phyloP scores from a whole-genome alignment of 805 yeast species.

The Starmerella apicola region DNA sequence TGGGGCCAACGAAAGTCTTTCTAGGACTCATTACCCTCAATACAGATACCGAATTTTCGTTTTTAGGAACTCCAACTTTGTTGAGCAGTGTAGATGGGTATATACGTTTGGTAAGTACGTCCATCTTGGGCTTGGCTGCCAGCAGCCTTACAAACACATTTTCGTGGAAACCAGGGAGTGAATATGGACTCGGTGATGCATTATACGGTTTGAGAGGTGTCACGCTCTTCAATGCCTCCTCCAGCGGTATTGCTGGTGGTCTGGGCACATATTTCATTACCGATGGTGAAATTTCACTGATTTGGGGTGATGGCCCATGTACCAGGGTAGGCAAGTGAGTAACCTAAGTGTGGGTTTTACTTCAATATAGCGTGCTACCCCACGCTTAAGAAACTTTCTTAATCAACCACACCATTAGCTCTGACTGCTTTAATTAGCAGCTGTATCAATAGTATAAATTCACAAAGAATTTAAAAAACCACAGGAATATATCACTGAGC shows the following conservation, averaged over 20 bases:
- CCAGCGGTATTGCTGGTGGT: constrained; percentile 7
- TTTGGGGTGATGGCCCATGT: too few species aligned
- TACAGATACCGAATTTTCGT: constrained; percentile 9
- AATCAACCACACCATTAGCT: too few species aligned
- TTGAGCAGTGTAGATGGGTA: constrained; percentile 33
- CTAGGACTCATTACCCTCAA: constrained; percentile 11
- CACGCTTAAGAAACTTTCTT: too few species aligned
- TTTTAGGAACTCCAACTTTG: constrained; percentile 24
- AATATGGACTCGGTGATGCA: constrained; percentile 4
- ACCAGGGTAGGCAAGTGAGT: too few species aligned
- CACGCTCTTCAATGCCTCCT: constrained; percentile 3
- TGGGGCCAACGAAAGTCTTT: constrained; percentile 5
- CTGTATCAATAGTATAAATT: too few species aligned
- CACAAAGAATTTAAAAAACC: too few species aligned
- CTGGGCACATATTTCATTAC: constrained; percentile 5
- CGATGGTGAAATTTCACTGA: too few species aligned
- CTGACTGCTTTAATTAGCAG: too few species aligned
- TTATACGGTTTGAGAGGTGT: constrained; percentile 2
- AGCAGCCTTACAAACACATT: constrained; percentile 33
- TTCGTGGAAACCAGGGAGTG: constrained; percentile 12
- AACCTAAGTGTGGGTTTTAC: too few species aligned
- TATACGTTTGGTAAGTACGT: constrained; percentile 27
- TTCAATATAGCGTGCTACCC: too few species aligned
- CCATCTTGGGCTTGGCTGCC: constrained; percentile 35
- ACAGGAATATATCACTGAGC: too few species aligned